phyloP scores from a whole-genome alignment of 1,139 yeast genomes.

The Starmera stellimalicola region DNA sequence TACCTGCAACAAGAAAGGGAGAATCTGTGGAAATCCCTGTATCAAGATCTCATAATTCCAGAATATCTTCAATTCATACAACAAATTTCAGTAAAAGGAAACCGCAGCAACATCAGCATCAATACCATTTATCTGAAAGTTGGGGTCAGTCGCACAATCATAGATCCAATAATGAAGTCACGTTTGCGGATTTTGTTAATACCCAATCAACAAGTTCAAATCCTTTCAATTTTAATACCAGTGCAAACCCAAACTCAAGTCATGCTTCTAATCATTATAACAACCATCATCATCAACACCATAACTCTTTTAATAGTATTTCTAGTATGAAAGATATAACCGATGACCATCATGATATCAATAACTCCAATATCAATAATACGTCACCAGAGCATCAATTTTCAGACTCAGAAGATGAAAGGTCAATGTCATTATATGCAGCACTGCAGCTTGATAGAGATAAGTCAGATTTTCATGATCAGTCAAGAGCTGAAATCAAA shows the following conservation, averaged over 20 bases:
- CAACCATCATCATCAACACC: neutral
- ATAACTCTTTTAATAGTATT: neutral
- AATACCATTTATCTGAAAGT: constrained; percentile 1
- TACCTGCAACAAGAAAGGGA: constrained; percentile 74
- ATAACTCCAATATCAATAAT: constrained; percentile 1
- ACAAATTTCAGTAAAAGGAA: constrained; percentile 16
- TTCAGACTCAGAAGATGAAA: constrained; percentile 23
- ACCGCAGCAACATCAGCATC: constrained; percentile 9
- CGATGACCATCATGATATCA: constrained; percentile 6
- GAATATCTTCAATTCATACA: constrained; percentile 17
- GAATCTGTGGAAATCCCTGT: constrained; percentile 70
- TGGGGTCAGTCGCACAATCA: neutral
- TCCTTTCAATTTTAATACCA: neutral
- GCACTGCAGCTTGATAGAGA: constrained; percentile 28
- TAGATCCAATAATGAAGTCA: constrained; percentile 5
- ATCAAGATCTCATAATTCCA: constrained; percentile 23
- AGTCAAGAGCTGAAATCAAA: constrained; percentile 5
- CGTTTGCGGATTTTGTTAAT: constrained; percentile 17
- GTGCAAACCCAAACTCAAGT: neutral
- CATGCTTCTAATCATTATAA: neutral
- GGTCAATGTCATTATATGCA: constrained; percentile 33
- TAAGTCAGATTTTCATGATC: constrained; percentile 18
- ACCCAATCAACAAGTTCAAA: constrained; percentile 7
- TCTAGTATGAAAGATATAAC: neutral
- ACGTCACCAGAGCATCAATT: constrained; percentile 3